Conservation (phyloP, 2,329 filamentous ascomycete genomes). For the Harringtonia lauricola region DNA sequence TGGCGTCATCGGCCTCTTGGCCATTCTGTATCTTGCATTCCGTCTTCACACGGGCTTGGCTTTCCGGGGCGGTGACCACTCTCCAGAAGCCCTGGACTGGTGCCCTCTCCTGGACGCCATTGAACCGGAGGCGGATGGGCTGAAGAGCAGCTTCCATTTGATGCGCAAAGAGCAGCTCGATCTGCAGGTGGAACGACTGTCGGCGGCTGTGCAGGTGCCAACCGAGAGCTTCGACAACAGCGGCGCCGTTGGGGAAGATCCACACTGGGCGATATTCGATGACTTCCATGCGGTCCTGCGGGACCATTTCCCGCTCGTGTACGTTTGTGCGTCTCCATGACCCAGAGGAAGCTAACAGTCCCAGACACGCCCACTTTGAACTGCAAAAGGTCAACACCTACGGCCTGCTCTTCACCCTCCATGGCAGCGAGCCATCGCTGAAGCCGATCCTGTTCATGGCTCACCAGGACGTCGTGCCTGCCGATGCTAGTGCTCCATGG, state of each 20-base stretch:
- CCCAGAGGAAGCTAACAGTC: slow-evolving; percentile 12
- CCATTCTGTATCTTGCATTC: neutral
- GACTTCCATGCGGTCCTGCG: slow-evolving; percentile 38
- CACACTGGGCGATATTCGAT: slow-evolving; percentile 46
- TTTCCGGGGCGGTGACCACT: neutral
- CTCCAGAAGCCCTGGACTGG: slow-evolving; percentile 4
- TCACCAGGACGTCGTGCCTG: slow-evolving; percentile 54
- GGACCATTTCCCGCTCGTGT: slow-evolving; percentile 38
- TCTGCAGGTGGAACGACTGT: slow-evolving; percentile 14
- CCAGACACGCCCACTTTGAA: slow-evolving; percentile 16
- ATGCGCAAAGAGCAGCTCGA: neutral
- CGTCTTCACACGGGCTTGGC: neutral
- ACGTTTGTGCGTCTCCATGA: slow-evolving; percentile 18
- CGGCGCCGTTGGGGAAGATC: slow-evolving; percentile 40
- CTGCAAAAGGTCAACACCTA: slow-evolving; percentile 48
- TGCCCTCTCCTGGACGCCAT: slow-evolving; percentile 3
- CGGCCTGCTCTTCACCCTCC: slow-evolving; percentile 46
- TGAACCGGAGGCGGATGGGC: neutral
- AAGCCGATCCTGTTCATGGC: slow-evolving; percentile 49
- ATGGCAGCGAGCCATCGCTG: slow-evolving; percentile 33
- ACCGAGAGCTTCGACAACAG: slow-evolving; percentile 27
- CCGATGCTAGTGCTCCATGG: slow-evolving; percentile 42
- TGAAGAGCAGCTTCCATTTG: slow-evolving; percentile 1
- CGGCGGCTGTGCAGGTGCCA: slow-evolving; percentile 18
- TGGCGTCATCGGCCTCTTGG: neutral